Evolutionary conservation across 1,139 yeast species (phyloP), one percentile per base, ranked within the genome.

Genomic region (Hansenula anomala): DNA sequence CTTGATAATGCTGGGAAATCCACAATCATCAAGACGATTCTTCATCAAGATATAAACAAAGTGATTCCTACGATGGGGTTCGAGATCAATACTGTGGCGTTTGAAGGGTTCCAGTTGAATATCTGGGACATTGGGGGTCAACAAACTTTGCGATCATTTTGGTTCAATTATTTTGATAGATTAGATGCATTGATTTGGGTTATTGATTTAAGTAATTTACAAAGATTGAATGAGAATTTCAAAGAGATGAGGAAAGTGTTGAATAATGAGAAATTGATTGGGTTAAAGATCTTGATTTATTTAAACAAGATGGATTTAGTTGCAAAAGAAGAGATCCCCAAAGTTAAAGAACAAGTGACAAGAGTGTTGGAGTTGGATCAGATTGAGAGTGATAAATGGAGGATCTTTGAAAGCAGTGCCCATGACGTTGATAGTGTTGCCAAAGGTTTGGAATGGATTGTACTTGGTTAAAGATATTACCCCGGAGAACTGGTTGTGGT

Each of bases 41-140:
- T 80, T 51, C 64, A 69, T 25, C 58, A 67, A 42, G 76, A 75
- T 44, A 61, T 66, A 11, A 62, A 67, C 13, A 66, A 64, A 14
- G 76, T 80, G 16, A 63, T 74, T 17, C 90, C 90, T 2, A 82
- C 90, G 0, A 81, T 82, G 36, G 90, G 90, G 40, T 89, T 73
- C 63, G 81, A 67, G 58, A 84, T 71, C 55, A 67, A 66, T 42
- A 71, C 77, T 6, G 49, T 73, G 8, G 41, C 47, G 3, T 55
- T 62, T 45, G 44, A 56, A 3, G 71, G 72, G 30, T 68, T 74
- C 40, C 71, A 74, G 45, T 65, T 92, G 40, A 87, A 89, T 57
- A 74, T 92, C 49, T 92, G 97, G 97, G 98, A 92, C 60, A 78
- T 92, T 34, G 97, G 97, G 3, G 98, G 98, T 4, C 97, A 92